Evolutionary conservation across 768 basidiomycete species (phyloP), one percentile per base, ranked within the genome.

Genomic region (Clavaria fumosa): DNA sequence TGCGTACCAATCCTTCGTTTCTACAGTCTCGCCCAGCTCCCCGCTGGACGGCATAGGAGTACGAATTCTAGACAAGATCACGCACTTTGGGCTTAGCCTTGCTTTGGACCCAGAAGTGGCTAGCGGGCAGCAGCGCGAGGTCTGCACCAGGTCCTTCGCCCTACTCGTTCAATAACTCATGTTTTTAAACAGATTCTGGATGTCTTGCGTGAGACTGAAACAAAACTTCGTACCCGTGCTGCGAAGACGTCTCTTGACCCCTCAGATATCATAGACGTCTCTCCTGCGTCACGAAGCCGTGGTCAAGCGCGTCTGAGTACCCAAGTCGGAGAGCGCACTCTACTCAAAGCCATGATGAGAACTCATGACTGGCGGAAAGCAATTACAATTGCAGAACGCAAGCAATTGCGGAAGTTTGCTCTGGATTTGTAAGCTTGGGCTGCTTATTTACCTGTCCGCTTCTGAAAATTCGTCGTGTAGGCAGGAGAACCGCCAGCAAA

Each of bases 321-420:
- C 35, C 75, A 77, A 39, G 62, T 77, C 12, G 73, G 74, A 4
- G 75, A 79, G 44, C 60, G 69, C 31, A 63, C 72, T 0, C 62
- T 78, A 1, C 66, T 72, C 42, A 79, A 81, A 51, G 71, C 72
- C 1, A 69, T 74, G 19, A 50, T 58, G 6, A 64, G 75, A 33
- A 73, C 81, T 50, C 62, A 67, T 18, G 77, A 82, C 39, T 88
- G 85, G 85, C 61, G 80, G 38, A 66, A 70, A 45, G 72, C 69
- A 3, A 75, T 88, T 26, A 63, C 72, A 30, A 56, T 54, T 4
- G 76, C 80, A 0, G 85, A 88, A 56, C 61, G 62, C 46, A 84
- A 85, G 54, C 64, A 81, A 2, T 51, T 81, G 40, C 63, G 80
- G 26, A 84, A 84, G 54, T 70, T 63, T 18, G 50, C 75, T 2